Evolutionary conservation across 371 early-diverging fungal species (phyloP), one percentile per base, ranked within the genome.

Genomic region (Mucor velutinosus): DNA sequence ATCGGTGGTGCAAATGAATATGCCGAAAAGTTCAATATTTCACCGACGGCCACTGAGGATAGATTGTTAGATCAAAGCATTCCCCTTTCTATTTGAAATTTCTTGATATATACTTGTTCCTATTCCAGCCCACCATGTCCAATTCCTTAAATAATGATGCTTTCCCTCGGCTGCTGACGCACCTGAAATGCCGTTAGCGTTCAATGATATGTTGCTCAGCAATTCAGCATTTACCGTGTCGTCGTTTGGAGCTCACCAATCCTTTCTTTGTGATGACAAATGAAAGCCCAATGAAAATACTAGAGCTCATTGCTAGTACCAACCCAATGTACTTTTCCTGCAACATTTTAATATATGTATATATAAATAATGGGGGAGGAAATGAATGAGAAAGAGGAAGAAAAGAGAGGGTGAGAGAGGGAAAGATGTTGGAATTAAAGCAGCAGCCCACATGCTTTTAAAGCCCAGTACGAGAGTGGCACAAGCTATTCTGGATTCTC

Each of bases 1-100:
- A 95, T 94, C 29, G 96, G 94, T 0, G 96, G 96, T 56, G 96
- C 95, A 86, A 90, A 96, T 33, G 95, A 89, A 76, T 96, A 97
- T 3, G 96, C 97, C 12, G 91, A 89, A 86, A 96, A 95, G 83
- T 97, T 97, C 60, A 92, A 85, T 32, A 93, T 79, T 84, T 97
- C 97, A 58, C 97, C 97, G 23, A 92, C 72, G 3, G 90, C 92
- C 97, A 96, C 91, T 92, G 74, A 23, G 51, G 39, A 10, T 19
- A 41, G 45, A 14, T 27, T n/a, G 29, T n/a, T 27, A 29, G 21
- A 25, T 43, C n/a, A 23, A 30, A 29, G 3, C 2, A 11, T 33
- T 7, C 23, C 49, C 15, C 14, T 14, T 47, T 6, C 10, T 41
- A 41, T 1, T 29, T 23, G 32, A 41, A 17, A 37, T 41, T 10